Evolutionary conservation across 495 filamentous ascomycete genomes (phyloP), one percentile per base, ranked within the genome.

Genomic region (Lepraria neglecta): DNA sequence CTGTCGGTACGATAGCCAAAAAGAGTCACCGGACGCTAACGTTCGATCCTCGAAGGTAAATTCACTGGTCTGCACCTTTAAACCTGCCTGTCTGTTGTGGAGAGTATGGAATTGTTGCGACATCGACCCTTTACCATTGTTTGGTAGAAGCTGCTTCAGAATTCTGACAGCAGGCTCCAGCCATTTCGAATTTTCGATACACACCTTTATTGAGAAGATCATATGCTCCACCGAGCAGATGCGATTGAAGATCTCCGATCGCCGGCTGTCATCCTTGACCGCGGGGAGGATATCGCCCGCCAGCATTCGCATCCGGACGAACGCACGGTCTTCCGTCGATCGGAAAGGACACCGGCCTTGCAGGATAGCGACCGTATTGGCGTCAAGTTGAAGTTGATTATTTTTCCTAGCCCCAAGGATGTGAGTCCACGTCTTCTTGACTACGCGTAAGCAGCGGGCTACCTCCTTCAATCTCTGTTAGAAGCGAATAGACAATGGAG

Each of bases 111-210:
- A 67, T 21, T 55, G 30, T 50, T 71, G 43, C 2, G 45, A 45
- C 15, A 70, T 59, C 35, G 64, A 67, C 47, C 62, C 62, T 52
- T 67, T 68, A 38, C 60, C 61, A 33, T 60, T 64, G 1, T 40
- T 24, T 40, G 64, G 69, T 6, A 73, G 63, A 9, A 71, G 28
- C 38, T 52, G 52, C 45, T 70, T 72, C 42, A 73, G 24, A 43
- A 72, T 64, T 44, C 64, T 64, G 27, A 56, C 62, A 44, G 61
- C 62, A 28, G 65, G 67, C 48, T 71, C 65, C 11, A 73, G 60
- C 56, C 71, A 70, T 61, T 73, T 73, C 14, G 60, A 64, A 52
- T 73, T 61, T 65, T 72, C 64, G 21, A 72, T 63, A 56, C 72
- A 73, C 4, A 58, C 68, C 33, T 63, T 52, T 28, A 73, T 56